Evolutionary conservation across 129 eudicot species (phyloP), one percentile per base, ranked within the genome.

Genomic region (Solidago caesia): DNA sequence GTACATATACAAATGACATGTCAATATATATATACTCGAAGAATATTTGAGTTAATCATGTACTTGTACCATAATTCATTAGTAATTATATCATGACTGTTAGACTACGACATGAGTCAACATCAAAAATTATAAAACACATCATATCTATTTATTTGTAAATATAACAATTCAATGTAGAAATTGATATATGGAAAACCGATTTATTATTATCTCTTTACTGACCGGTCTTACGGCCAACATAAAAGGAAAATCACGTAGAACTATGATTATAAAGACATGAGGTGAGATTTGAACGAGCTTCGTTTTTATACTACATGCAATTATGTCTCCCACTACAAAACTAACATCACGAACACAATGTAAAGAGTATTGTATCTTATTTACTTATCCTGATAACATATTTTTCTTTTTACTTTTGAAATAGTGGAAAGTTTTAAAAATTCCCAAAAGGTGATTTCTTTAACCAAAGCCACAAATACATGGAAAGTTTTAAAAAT

Each of bases 1-100:
- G n/a, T 39, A 21, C 39, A 60, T 73, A 7, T 14, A 33, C 39
- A 48, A 59, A 57, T 75, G 44, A 64, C 63, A 64, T 75, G 42
- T 33, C 58, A 44, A 9, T 55, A 21, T 67, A 8, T 67, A 8
- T 8, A 10, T 21, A 21, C 21, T 21, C 21, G 21, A 67, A 47
- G 7, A 2, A 5, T 44, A 48, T 48, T 9, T 33, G 58, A 48
- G n/a, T 63, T 10, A 27, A 56, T 48, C 16, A 74, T 44, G 16
- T 74, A 29, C 8, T 47, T 14, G 41, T 61, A 69, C 47, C 5
- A 44, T 73, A 45, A 9, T 73, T 60, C 33, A 21, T 15, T 47
- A 73, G 46, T 73, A 29, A n/a, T 21, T 21, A 21, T 26, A 8
- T 45, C 44, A 26, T 72, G 43, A 12, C 44, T 14, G 4, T 58